Conservation (phyloP, 1,284 basidiomycete genomes). For the Ceratobasidium sp. region DNA sequence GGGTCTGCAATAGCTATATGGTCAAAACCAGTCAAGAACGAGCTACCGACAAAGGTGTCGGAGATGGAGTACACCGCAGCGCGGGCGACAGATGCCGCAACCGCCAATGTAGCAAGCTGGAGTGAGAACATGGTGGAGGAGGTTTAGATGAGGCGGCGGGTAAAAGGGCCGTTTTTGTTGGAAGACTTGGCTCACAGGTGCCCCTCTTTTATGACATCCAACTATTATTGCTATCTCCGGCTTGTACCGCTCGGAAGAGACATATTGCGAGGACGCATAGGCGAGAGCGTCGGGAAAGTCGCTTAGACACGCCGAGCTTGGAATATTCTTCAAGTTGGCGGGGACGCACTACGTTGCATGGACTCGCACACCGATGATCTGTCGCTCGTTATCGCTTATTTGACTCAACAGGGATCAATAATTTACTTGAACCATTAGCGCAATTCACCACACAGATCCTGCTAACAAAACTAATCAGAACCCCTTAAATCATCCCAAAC, state of each 20-base stretch:
- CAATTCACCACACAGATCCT: too few species aligned
- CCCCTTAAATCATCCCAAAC: too few species aligned
- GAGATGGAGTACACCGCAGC: constrained; percentile 45
- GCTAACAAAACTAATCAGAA: too few species aligned
- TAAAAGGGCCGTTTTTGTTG: background rate
- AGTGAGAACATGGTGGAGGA: background rate
- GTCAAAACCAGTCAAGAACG: constrained; percentile 63
- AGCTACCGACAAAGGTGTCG: constrained; percentile 62
- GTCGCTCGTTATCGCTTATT: background rate
- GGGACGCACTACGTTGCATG: background rate
- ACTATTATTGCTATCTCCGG: background rate
- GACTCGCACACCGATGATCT: background rate
- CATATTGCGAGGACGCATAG: background rate
- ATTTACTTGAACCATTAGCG: too few species aligned
- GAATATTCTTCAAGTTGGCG: background rate
- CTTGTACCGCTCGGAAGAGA: background rate
- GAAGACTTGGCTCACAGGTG: too few species aligned
- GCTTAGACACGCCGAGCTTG: background rate
- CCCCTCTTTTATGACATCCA: background rate
- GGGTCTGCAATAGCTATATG: constrained; percentile 67
- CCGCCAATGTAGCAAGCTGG: background rate
- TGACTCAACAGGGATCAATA: background rate
- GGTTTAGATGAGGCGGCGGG: background rate
- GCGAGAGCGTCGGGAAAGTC: constrained; percentile 1
- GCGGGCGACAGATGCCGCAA: constrained; percentile 9